Base-by-base conservation (phyloP, 345 rosid genomes). In the Hibiscus mutabilis region DNA sequence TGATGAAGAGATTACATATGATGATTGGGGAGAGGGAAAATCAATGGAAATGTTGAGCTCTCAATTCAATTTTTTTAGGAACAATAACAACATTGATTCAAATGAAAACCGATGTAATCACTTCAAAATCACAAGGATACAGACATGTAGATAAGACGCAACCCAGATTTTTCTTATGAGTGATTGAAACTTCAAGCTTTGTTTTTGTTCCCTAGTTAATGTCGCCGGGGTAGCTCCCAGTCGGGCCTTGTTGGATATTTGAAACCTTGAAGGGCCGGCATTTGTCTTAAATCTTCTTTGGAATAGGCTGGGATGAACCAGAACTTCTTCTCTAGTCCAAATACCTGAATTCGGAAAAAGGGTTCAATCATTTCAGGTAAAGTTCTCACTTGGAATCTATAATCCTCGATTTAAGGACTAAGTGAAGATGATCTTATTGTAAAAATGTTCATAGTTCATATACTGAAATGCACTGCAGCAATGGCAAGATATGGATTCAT, bases 301-400 rank as follows among this genome's bases (percentile, higher is more conserved):
- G 89, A 84, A 75, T 89, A 89, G 25, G 84, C 77, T 19, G 97
- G 93, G 57, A 91, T 58, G 53, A 88, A 82, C 96, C 97, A 91
- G 79, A 83, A 86, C 57, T 79, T 66, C 82, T 83, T 88, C 46
- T 84, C 84, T 42, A 60, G 82, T 68, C 92, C 93, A 24, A 91
- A 86, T 29, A 91, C 93, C 97, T 91, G 79, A 49, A 67, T 67
- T 47, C 44, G 13, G 25, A 29, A 55, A 47, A 67, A 27, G 8
- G 2, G 58, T 4, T 12, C 14, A 25, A 8, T 18, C 16, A 37
- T 9, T 19, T 19, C 15, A 11, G 27, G 29, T 13, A 5, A 63
- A 63, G n/a, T 29, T 49, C 15, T 49, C 40, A 29, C 11, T 8
- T 60, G 12, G 31, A 58, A 37, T 37, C 42, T 37, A 1, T 37